phyloP scores from a whole-genome alignment of 2,329 filamentous ascomycete genomes.

The Cladophialophora immunda region DNA sequence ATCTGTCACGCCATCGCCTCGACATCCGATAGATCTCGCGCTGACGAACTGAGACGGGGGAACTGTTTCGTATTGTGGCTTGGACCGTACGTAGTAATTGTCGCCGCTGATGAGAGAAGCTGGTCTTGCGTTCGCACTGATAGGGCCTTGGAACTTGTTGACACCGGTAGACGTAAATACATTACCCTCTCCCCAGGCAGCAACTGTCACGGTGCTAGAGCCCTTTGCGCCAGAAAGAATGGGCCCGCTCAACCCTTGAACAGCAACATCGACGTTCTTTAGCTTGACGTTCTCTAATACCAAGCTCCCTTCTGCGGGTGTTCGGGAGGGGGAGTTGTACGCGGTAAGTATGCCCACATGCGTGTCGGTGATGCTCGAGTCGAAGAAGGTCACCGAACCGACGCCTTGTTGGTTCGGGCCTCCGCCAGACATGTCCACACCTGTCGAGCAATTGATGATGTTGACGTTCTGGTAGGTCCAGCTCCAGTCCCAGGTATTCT shows the following conservation, averaged over 20 bases:
- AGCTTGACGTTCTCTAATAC: not conserved
- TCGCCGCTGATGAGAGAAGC: not conserved
- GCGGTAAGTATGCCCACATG: not conserved
- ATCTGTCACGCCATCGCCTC: slow-evolving; percentile 7
- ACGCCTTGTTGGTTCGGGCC: not conserved
- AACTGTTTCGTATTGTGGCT: not conserved
- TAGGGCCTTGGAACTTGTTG: not conserved
- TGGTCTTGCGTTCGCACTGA: not conserved
- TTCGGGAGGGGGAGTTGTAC: too few relatives aligned
- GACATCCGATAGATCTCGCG: not conserved
- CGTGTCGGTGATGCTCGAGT: not conserved
- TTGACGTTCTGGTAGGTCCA: not conserved
- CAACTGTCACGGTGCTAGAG: not conserved
- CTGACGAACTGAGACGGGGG: not conserved
- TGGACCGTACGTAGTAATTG: not conserved
- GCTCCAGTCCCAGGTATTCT: not conserved
- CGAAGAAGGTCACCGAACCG: slow-evolving; percentile 1
- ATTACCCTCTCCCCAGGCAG: not conserved
- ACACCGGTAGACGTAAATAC: not conserved
- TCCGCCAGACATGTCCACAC: not conserved
- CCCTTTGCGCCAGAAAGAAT: slow-evolving; percentile 1
- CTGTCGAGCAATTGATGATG: not conserved
- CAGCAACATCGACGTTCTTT: not conserved
- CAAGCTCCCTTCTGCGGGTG: not conserved
- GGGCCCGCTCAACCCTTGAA: not conserved